A percentile compares a stretch with the other conserved stretches of the same genome.
Conservation (phyloP, 2,329 filamentous ascomycete species). For the Sporothrix mexicana region DNA sequence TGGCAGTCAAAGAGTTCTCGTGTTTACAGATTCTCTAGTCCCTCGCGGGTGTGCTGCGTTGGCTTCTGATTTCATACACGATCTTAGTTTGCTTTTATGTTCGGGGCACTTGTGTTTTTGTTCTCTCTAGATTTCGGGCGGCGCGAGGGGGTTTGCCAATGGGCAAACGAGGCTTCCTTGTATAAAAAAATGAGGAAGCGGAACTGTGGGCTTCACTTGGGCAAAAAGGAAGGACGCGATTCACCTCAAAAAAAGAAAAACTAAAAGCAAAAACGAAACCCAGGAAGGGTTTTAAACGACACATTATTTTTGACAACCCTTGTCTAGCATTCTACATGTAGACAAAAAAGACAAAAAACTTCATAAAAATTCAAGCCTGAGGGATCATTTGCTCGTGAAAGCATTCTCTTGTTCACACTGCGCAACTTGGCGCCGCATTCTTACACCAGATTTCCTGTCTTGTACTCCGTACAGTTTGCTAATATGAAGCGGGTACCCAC, state of each 20-base stretch:
- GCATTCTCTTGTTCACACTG: too few species aligned
- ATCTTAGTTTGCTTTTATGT: conserved; percentile 27
- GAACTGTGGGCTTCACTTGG: conserved; percentile 26
- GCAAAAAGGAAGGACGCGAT: conserved; percentile 24
- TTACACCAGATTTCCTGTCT: too few species aligned
- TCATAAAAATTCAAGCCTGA: conserved; percentile 22
- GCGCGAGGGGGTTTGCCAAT: conserved; percentile 28
- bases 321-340: conserved; percentile 25
- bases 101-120: conserved; percentile 33
- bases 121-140: conserved; percentile 34
- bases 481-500: too few species aligned
- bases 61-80: background rate
- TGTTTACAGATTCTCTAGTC: background rate
- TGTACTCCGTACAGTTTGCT: too few species aligned
- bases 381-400: background rate
- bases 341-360: conserved; percentile 26
- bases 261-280: conserved; percentile 28
- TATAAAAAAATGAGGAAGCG: conserved; percentile 27
- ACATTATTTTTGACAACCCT: conserved; percentile 28
- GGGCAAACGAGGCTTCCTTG: conserved; percentile 34
- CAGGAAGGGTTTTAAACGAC: conserved; percentile 23
- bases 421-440: too few species aligned
- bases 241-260: conserved; percentile 32
- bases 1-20: background rate
- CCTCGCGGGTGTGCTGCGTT: background rate